phyloP scores from a whole-genome alignment of 371 early-diverging fungal genomes.

The Zopfochytrium polystomum region DNA sequence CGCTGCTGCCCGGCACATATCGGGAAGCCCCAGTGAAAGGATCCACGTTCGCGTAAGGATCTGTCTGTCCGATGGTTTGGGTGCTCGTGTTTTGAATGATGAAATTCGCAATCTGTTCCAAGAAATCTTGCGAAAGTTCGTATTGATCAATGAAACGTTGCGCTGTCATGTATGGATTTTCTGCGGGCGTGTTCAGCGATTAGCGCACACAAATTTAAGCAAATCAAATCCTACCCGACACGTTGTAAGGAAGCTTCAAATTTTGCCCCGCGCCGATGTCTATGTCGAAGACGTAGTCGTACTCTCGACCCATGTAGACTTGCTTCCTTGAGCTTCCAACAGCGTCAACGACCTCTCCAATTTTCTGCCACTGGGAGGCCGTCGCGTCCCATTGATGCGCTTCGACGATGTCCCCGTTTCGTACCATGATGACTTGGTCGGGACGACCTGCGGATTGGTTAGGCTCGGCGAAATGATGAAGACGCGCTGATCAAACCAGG shows the following conservation, averaged over 20 bases:
- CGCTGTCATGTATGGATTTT: constrained; percentile 92
- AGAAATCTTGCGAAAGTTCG: constrained; percentile 72
- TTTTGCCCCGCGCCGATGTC: constrained; percentile 79
- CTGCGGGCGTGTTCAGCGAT: constrained; percentile 39
- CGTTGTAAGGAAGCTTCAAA: constrained; percentile 92
- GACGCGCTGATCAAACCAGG: constrained; percentile 55
- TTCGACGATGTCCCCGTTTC: constrained; percentile 66
- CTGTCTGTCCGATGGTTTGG: constrained; percentile 49
- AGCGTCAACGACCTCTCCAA: constrained; percentile 94
- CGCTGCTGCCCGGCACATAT: constrained; percentile 12
- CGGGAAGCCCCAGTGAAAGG: constrained; percentile 59
- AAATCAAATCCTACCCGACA: constrained; percentile 48
- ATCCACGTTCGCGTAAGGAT: constrained; percentile 49
- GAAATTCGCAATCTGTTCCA: constrained; percentile 93
- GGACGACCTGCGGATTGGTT: constrained; percentile 4
- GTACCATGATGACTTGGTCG: constrained; percentile 87
- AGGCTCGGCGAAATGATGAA: neutral
- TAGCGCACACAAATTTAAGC: neutral
- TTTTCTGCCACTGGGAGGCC: constrained; percentile 75
- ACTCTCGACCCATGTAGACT: constrained; percentile 81
- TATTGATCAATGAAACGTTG: constrained; percentile 81
- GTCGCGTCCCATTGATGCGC: constrained; percentile 80
- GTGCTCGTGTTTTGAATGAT: constrained; percentile 81
- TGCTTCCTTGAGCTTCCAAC: constrained; percentile 73
- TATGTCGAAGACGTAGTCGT: constrained; percentile 97